Conservation (phyloP, 306 rosid species). For the Biancaea sappan region DNA sequence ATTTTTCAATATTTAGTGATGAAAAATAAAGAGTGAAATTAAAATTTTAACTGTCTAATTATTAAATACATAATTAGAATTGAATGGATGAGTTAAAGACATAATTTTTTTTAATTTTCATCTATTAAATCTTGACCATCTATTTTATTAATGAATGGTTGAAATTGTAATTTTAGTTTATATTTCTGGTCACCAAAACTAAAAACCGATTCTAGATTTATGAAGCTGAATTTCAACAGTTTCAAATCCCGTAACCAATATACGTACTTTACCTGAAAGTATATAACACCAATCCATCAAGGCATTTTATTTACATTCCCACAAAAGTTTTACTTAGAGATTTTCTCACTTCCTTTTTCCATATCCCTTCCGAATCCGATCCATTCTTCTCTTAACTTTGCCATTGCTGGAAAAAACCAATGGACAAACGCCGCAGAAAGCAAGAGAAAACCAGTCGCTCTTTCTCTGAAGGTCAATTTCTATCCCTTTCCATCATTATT, state of each 20-base stretch:
- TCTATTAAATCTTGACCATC: too few relatives aligned
- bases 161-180: too few relatives aligned
- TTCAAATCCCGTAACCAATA: neutral
- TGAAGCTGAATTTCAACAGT: neutral
- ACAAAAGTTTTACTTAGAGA: neutral
- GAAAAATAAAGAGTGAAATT: too few relatives aligned
- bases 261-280: neutral
- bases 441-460: constrained; percentile 35
- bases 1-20: too few relatives aligned
- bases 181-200: too few relatives aligned
- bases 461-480: constrained; percentile 43
- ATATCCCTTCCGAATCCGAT: neutral
- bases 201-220: too few relatives aligned
- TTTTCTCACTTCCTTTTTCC: neutral
- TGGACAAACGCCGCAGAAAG: constrained; percentile 49
- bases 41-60: too few relatives aligned
- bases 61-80: too few relatives aligned
- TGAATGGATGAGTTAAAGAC: too few relatives aligned
- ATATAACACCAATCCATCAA: neutral
- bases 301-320: neutral
- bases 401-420: constrained; percentile 27
- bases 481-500: neutral
- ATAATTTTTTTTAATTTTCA: too few relatives aligned
- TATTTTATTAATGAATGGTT: too few relatives aligned
- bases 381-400: neutral